Evolutionary conservation across 192 early-diverging fungal genomes (phyloP).

Genomic region (Neocallimastix lanati): DNA sequence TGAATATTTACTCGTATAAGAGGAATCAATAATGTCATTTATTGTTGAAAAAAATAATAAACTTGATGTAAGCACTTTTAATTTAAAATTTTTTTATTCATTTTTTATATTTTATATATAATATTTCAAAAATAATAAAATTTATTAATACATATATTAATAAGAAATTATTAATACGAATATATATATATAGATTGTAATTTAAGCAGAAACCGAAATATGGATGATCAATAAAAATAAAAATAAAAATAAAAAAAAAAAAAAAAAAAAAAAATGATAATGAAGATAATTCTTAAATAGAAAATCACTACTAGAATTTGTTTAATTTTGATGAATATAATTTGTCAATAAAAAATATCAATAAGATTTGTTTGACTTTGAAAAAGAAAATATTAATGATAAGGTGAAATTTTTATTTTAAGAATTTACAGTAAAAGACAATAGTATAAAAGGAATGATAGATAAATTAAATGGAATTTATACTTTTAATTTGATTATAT

Average conservation of each 20-base stretch:
- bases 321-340: too few species aligned
- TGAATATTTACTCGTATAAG: conserved; percentile 55
- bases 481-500: conserved; percentile 44
- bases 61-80: conserved; percentile 82
- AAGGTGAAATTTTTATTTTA: conserved; percentile 1
- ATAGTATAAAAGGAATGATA: conserved; percentile 30
- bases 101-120: too few species aligned
- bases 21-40: conserved; percentile 48
- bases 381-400: conserved; percentile 16
- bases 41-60: conserved; percentile 68
- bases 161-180: too few species aligned
- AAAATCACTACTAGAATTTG: too few species aligned
- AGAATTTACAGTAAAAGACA: neutral
- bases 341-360: neutral
- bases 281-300: conserved; percentile 2
- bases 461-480: conserved; percentile 59
- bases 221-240: conserved; percentile 50
- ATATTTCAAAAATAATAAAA: neutral
- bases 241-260: too few species aligned
- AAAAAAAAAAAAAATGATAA: too few species aligned
- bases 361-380: conserved; percentile 25
- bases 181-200: conserved; percentile 41
- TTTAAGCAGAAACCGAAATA: conserved; percentile 74
- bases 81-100: too few species aligned
- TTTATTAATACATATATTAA: neutral